Evolutionary conservation across 768 basidiomycete species (phyloP).

Genomic region (Amanita thiersii): DNA sequence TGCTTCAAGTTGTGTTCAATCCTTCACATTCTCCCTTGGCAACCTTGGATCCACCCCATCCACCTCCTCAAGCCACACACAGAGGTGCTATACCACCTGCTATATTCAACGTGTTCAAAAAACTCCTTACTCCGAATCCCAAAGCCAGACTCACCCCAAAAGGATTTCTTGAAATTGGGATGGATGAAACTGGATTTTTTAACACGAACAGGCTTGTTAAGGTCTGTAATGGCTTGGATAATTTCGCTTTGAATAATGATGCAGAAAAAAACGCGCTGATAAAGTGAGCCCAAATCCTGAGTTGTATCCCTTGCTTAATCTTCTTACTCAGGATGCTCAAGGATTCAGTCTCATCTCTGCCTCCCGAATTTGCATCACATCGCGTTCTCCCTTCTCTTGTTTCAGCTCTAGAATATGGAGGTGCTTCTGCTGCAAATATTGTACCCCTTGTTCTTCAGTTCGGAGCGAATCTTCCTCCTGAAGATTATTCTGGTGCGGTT

Average conservation of each 20-base stretch:
- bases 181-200: conserved; percentile 81
- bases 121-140: conserved; percentile 83
- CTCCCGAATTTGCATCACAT: conserved; percentile 75
- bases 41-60: conserved; percentile 63
- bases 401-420: conserved; percentile 70
- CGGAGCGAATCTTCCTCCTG: conserved; percentile 58
- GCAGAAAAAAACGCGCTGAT: conserved; percentile 69
- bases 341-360: conserved; percentile 74
- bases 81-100: conserved; percentile 68
- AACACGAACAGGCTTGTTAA: conserved; percentile 72
- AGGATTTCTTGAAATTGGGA: conserved; percentile 73
- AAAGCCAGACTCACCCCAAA: conserved; percentile 72
- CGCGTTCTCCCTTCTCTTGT: conserved; percentile 85
- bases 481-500: conserved; percentile 63
- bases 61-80: conserved; percentile 67
- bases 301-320: background rate
- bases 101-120: conserved; percentile 78
- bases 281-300: conserved; percentile 32
- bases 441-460: conserved; percentile 81
- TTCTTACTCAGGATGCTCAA: conserved; percentile 53
- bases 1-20: conserved; percentile 86
- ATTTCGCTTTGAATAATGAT: conserved; percentile 76
- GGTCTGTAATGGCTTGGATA: conserved; percentile 79
- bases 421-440: conserved; percentile 66
- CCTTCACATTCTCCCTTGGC: conserved; percentile 65